Percentiles rank a stretch among this genome's conserved stretches.
These are phyloP conservation scores for Saxophila tyrrhenica DNA, from an alignment of 495 filamentous ascomycete genomes.

Conservation along the genomic window DNA sequence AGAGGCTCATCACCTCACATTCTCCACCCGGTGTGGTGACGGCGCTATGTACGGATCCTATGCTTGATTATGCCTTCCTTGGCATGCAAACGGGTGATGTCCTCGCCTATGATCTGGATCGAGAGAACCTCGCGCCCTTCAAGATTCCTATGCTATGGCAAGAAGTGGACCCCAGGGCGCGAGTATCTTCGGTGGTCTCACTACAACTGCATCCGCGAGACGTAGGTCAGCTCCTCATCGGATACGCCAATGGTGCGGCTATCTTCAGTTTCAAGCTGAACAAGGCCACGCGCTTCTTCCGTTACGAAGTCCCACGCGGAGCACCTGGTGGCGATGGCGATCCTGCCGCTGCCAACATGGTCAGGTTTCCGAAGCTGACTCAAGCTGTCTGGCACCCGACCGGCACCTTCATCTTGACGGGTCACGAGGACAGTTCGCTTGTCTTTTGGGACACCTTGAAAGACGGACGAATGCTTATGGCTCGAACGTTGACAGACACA, in stretches of 20 bases:
- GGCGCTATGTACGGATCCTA: slow-evolving; percentile 66
- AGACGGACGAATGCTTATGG: slow-evolving; percentile 76
- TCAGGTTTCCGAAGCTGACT: slow-evolving; percentile 57
- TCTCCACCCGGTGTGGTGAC: slow-evolving; percentile 62
- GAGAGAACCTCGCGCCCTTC: slow-evolving; percentile 61
- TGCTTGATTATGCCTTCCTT: slow-evolving; percentile 74
- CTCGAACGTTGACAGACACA: slow-evolving; percentile 61
- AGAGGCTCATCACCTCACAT: slow-evolving; percentile 47
- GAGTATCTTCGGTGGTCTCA: slow-evolving; percentile 52
- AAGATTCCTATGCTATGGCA: slow-evolving; percentile 76
- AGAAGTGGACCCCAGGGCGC: slow-evolving; percentile 47
- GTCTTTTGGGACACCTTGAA: slow-evolving; percentile 84
- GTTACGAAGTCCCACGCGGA: slow-evolving; percentile 69
- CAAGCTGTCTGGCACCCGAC: slow-evolving; percentile 91
- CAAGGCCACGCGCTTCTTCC: slow-evolving; percentile 59
- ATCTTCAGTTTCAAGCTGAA: slow-evolving; percentile 90
- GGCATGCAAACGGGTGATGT: slow-evolving; percentile 53
- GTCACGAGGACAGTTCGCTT: slow-evolving; percentile 78
- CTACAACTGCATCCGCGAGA: slow-evolving; percentile 81
- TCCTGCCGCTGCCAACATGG: slow-evolving; percentile 36
- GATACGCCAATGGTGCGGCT: slow-evolving; percentile 75
- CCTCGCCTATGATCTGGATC: slow-evolving; percentile 80
- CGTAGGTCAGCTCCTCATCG: slow-evolving; percentile 82
- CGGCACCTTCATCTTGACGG: slow-evolving; percentile 77
- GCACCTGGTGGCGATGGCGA: slow-evolving; percentile 77